These are phyloP conservation scores for Pascua guehoae DNA, from an alignment of 1,284 basidiomycete genomes.

Conservation along the genomic window DNA sequence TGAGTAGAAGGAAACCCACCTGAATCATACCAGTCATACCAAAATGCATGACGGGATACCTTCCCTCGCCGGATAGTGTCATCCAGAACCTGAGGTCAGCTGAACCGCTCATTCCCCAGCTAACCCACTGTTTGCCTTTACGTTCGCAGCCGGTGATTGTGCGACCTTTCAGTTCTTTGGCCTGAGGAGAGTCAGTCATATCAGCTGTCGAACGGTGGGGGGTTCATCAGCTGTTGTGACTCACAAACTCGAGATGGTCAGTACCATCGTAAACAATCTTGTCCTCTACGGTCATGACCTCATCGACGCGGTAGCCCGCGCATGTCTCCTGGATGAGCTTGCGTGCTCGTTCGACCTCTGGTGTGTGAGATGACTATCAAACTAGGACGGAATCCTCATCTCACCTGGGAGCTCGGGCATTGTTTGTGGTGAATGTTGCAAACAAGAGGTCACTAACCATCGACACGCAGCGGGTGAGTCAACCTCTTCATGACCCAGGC, in stretches of 20 bases:
- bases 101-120: not conserved
- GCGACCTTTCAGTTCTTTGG: slow-evolving; percentile 59
- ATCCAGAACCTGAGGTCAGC: slow-evolving; percentile 59
- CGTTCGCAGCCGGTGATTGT: slow-evolving; percentile 60
- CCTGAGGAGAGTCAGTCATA: slow-evolving; percentile 49
- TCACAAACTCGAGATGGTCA: slow-evolving; percentile 63
- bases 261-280: slow-evolving; percentile 64
- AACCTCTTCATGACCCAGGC: too few relatives aligned
- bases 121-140: slow-evolving; percentile 64
- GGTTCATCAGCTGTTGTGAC: slow-evolving; percentile 30
- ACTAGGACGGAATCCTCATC: slow-evolving; percentile 1
- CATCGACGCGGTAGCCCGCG: slow-evolving; percentile 57
- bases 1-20: too few relatives aligned
- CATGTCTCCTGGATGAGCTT: slow-evolving; percentile 59
- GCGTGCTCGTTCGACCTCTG: slow-evolving; percentile 70
- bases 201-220: not conserved
- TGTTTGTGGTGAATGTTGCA: not conserved
- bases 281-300: slow-evolving; percentile 64
- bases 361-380: not conserved
- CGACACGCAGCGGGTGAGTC: too few relatives aligned
- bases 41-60: slow-evolving; percentile 69
- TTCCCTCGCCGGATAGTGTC: slow-evolving; percentile 61
- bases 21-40: slow-evolving; percentile 80
- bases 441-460: too few relatives aligned
- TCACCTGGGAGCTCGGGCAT: slow-evolving; percentile 68